Evolutionary conservation across 2,329 filamentous ascomycete species (phyloP), one percentile per base, ranked within the genome.

Genomic region (Fusarium pseudoanthophilum): DNA sequence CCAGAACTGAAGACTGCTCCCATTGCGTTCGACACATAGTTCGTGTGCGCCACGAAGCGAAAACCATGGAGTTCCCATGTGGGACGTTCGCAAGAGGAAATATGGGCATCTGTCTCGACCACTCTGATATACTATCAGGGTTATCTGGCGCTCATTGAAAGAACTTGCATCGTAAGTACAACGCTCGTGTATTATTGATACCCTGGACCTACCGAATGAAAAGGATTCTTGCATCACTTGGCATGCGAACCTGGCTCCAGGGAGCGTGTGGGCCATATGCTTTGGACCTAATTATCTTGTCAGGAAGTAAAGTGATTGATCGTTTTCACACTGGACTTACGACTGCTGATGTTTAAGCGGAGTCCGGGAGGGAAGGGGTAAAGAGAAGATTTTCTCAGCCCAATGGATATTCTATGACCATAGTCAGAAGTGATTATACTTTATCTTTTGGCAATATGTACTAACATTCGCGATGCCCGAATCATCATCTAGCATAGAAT

Each of bases 331-430:
- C 55, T 7, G 21, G 20, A 61, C 80, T 69, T 69, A 83, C 82
- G 73, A 70, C 56, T 77, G 79, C 18, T 82, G 71, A 53, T 85
- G 82, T 72, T 84, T 85, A 57, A 90, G 79, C 10, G 83, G 82
- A 9, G 87, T 90, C 18, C 85, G 82, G 16, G 84, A 85, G 1
- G 88, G 84, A 43, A 89, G 80, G 0, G 87, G 86, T 26, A 86
- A 82, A 2, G 87, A 87, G 71, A 91, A 91, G 30, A 91, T 89
- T 45, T 87, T 84, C 73, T 90, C 86, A 11, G 89, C 88, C 90
- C 90, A 92, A 75, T 91, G 89, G 9, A 83, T 80, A 56, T 81
- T 82, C 87, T 90, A 67, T 36, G 37, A 28, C 40, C 36, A 32
- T 49, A 28, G 68, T 73, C 61, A 73, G 55, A 56, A 64, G 40